phyloP scores from a whole-genome alignment of 1,284 basidiomycete species.

The Pholiota adiposa region DNA sequence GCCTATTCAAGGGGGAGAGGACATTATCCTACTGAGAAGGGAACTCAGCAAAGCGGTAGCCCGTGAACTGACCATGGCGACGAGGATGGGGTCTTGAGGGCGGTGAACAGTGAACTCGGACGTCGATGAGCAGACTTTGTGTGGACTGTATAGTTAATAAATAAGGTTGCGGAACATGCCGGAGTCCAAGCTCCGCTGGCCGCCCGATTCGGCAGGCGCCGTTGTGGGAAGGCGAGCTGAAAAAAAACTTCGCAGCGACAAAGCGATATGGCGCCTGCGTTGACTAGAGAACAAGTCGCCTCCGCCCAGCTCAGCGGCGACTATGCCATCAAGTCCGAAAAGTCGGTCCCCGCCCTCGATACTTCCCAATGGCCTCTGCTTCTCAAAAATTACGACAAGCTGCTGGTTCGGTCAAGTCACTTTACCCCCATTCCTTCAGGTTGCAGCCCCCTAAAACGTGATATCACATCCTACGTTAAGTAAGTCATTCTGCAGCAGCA shows the following conservation, averaged over 20 bases:
- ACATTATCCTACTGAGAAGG: constrained; percentile 90
- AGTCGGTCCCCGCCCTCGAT: constrained; percentile 77
- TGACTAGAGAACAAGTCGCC: constrained; percentile 70
- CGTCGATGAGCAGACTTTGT: constrained; percentile 13
- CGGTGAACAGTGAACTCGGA: not conserved
- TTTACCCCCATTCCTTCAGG: constrained; percentile 97
- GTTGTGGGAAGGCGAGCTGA: not conserved
- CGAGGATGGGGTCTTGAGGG: constrained; percentile 15
- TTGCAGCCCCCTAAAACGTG: constrained; percentile 92
- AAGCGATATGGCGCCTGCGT: constrained; percentile 49
- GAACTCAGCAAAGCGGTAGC: constrained; percentile 85
- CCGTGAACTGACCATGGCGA: constrained; percentile 68
- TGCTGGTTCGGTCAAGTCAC: constrained; percentile 93
- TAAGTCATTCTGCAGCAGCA: constrained; percentile 38
- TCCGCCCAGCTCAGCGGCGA: constrained; percentile 77
- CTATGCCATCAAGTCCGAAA: constrained; percentile 84
- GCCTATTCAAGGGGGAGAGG: constrained; percentile 54
- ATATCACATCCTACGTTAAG: constrained; percentile 91
- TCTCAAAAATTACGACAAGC: constrained; percentile 98
- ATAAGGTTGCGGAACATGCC: constrained; percentile 34
- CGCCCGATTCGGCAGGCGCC: constrained; percentile 15
- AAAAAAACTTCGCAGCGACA: constrained; percentile 15
- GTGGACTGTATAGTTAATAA: constrained; percentile 46
- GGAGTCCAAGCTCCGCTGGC: constrained; percentile 18
- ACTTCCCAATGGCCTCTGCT: constrained; percentile 98